Evolutionary conservation across 768 basidiomycete genomes (phyloP).

Genomic region (Rhodotorula diobovata): DNA sequence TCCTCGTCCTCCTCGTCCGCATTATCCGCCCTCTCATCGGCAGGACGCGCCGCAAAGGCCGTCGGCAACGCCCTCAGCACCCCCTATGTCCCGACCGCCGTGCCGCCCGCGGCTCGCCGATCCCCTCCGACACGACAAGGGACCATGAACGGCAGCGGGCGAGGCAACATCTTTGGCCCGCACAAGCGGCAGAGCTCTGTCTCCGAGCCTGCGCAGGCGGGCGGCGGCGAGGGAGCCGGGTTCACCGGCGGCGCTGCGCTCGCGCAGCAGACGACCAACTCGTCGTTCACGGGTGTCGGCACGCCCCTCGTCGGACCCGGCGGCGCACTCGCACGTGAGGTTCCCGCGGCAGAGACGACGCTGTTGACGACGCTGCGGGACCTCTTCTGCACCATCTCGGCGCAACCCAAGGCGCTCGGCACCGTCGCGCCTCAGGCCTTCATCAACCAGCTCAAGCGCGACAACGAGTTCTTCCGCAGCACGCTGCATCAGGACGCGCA

Average conservation of each 20-base stretch:
- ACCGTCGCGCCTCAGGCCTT: slow-evolving; percentile 84
- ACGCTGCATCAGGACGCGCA: slow-evolving; percentile 98
- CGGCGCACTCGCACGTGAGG: slow-evolving; percentile 28
- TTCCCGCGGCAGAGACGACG: slow-evolving; percentile 50
- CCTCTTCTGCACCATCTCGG: slow-evolving; percentile 78
- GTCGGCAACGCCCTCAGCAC: slow-evolving; percentile 9
- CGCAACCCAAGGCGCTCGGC: slow-evolving; percentile 71
- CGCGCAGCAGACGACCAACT: slow-evolving; percentile 22
- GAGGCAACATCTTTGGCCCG: not conserved
- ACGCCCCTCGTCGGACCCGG: slow-evolving; percentile 57
- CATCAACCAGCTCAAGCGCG: slow-evolving; percentile 85
- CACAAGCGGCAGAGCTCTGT: not conserved
- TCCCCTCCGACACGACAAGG: not conserved
- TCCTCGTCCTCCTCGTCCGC: slow-evolving; percentile 52
- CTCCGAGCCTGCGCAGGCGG: not conserved
- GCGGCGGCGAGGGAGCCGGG: not conserved
- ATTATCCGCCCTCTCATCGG: slow-evolving; percentile 48
- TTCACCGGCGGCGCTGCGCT: slow-evolving; percentile 24
- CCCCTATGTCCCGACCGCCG: not conserved
- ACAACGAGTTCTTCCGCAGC: slow-evolving; percentile 84
- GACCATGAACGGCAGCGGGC: not conserved
- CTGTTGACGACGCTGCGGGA: slow-evolving; percentile 89
- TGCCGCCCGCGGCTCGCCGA: not conserved
- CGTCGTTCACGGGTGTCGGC: slow-evolving; percentile 35
- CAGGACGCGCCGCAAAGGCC: not conserved